A percentile compares a stretch with the other conserved stretches of the same genome.
Evolutionary conservation across 2,329 filamentous ascomycete genomes (phyloP).

Genomic region (Didymosphaeria variabile): DNA sequence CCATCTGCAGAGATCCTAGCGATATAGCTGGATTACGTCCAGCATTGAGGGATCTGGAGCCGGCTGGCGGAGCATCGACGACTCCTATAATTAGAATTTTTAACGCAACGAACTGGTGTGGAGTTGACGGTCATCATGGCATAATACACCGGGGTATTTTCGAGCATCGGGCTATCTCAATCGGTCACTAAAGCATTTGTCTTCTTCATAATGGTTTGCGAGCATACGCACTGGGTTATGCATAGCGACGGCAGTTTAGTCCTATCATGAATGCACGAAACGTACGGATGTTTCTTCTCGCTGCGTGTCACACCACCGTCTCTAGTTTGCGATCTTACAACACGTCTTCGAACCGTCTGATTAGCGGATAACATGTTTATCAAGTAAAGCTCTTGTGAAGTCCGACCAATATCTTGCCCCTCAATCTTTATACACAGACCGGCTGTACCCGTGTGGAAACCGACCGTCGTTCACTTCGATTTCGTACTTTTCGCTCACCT

Average conservation of each 20-base stretch:
- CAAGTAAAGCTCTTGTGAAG: too few species aligned
- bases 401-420: too few species aligned
- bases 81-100: not conserved
- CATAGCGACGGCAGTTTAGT: slow-evolving; percentile 7
- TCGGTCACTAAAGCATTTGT: not conserved
- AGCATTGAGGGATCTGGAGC: too few species aligned
- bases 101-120: not conserved
- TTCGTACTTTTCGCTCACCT: not conserved
- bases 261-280: not conserved
- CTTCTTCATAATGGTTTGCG: not conserved
- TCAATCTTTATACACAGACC: not conserved
- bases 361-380: too few species aligned
- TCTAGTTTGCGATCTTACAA: too few species aligned
- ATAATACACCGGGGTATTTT: not conserved
- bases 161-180: not conserved
- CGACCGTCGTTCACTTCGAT: not conserved
- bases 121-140: not conserved
- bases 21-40: not conserved
- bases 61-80: not conserved
- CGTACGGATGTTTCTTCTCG: not conserved
- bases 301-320: not conserved
- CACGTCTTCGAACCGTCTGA: too few species aligned
- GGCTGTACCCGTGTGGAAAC: not conserved
- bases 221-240: not conserved
- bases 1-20: not conserved